phyloP scores from a whole-genome alignment of 306 rosid genomes.

The Sicyos baderoa region DNA sequence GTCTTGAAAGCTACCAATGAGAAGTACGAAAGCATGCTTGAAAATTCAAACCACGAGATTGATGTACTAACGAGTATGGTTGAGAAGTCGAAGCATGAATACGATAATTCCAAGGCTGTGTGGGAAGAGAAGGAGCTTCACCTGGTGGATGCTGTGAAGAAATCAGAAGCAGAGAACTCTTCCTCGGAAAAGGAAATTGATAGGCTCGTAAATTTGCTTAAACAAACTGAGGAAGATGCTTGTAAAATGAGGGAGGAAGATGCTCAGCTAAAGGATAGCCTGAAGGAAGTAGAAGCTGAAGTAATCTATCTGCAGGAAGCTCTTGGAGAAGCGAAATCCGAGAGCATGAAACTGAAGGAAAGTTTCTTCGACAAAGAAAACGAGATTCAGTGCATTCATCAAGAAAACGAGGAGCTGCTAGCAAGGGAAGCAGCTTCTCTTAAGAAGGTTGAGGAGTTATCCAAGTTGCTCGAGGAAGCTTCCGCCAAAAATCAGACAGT shows the following conservation, averaged over 20 bases:
- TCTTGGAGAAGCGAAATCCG: constrained; percentile 57
- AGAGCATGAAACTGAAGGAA: constrained; percentile 78
- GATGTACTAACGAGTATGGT: constrained; percentile 39
- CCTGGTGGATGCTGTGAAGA: constrained; percentile 52
- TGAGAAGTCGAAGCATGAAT: constrained; percentile 43
- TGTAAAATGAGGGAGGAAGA: constrained; percentile 59
- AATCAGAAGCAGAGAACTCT: constrained; percentile 57
- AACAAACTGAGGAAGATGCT: constrained; percentile 59
- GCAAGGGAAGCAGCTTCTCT: constrained; percentile 49
- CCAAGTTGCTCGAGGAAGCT: constrained; percentile 77
- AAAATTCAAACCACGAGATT: constrained; percentile 56
- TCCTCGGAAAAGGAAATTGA: constrained; percentile 54
- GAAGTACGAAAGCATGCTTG: constrained; percentile 59
- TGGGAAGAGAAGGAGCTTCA: constrained; percentile 77
- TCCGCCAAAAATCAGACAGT: constrained; percentile 30
- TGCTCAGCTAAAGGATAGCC: constrained; percentile 58
- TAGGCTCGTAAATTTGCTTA: constrained; percentile 56
- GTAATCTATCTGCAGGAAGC: constrained; percentile 83
- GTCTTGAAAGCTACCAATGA: constrained; percentile 62
- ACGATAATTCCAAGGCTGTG: constrained; percentile 43
- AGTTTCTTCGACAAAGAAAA: constrained; percentile 71
- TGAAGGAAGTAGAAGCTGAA: constrained; percentile 90
- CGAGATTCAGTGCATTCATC: constrained; percentile 60
- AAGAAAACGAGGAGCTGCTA: constrained; percentile 73
- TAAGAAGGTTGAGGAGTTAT: constrained; percentile 62